Evolutionary conservation across 1,284 basidiomycete species (phyloP).

Genomic region (Fomitiporia mediterranea): DNA sequence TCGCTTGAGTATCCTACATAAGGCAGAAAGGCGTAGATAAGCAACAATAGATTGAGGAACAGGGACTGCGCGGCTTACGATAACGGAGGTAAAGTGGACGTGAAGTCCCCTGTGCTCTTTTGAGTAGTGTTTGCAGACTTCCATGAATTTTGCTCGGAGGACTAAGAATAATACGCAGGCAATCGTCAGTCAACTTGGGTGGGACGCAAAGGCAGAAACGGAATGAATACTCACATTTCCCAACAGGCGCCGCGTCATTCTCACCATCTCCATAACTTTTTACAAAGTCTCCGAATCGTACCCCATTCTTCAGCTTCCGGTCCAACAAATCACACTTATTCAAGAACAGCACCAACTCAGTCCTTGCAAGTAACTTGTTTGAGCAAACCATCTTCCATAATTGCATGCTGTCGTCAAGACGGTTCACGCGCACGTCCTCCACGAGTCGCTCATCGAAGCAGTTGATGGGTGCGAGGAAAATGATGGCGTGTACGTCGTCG

Average conservation of each 20-base stretch:
- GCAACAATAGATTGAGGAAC: not conserved
- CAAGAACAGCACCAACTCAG: slow-evolving; percentile 57
- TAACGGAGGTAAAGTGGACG: slow-evolving; percentile 57
- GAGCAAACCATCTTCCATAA: slow-evolving; percentile 57
- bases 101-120: slow-evolving; percentile 46
- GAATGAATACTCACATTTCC: slow-evolving; percentile 47
- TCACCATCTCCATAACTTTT: slow-evolving; percentile 58
- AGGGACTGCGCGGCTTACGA: slow-evolving; percentile 36
- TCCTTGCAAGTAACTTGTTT: slow-evolving; percentile 50
- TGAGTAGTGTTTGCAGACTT: slow-evolving; percentile 46
- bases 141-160: slow-evolving; percentile 59
- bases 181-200: not conserved
- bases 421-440: slow-evolving; percentile 55
- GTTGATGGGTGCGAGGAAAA: slow-evolving; percentile 67
- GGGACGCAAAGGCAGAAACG: not conserved
- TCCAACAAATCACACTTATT: slow-evolving; percentile 60
- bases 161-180: slow-evolving; percentile 46
- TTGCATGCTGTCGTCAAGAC: slow-evolving; percentile 61
- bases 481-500: slow-evolving; percentile 64
- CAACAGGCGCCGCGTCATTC: slow-evolving; percentile 51
- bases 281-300: slow-evolving; percentile 31
- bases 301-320: slow-evolving; percentile 33
- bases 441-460: slow-evolving; percentile 60
- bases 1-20: slow-evolving; percentile 40
- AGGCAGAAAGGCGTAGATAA: slow-evolving; percentile 1